These are phyloP conservation scores for Periconia macrospinosa DNA, from an alignment of 2,329 filamentous ascomycete species.

Conservation along the genomic window DNA sequence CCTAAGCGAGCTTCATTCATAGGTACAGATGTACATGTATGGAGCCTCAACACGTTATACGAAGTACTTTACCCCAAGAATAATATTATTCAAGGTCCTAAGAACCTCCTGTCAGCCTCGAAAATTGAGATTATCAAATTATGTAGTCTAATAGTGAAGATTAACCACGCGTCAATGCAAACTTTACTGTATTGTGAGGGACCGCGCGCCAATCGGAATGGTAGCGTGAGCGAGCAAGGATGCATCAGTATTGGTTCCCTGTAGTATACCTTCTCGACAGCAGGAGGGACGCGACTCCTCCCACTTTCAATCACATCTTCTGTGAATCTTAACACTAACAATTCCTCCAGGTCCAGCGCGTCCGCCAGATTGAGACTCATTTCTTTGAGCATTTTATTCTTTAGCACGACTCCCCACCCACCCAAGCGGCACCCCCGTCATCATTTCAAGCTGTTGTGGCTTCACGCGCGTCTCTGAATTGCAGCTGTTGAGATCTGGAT, in stretches of 20 bases:
- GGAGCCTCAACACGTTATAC: too few relatives aligned
- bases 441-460: background rate
- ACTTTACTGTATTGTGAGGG: background rate
- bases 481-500: background rate
- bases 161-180: too few relatives aligned
- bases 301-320: background rate
- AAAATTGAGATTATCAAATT: too few relatives aligned
- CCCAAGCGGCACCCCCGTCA: background rate
- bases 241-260: background rate
- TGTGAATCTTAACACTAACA: background rate
- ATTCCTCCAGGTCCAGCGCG: background rate
- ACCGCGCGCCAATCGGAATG: background rate
- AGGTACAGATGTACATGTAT: too few relatives aligned
- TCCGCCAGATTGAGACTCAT: background rate
- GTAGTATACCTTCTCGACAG: background rate
- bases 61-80: too few relatives aligned
- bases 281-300: background rate
- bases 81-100: too few relatives aligned
- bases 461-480: background rate
- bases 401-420: background rate
- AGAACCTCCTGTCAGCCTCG: too few relatives aligned
- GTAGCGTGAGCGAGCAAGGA: background rate
- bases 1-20: too few relatives aligned
- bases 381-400: background rate
- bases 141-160: too few relatives aligned